Conservation (phyloP, 139 green algal species). For the Mychonastes homosphaera region DNA sequence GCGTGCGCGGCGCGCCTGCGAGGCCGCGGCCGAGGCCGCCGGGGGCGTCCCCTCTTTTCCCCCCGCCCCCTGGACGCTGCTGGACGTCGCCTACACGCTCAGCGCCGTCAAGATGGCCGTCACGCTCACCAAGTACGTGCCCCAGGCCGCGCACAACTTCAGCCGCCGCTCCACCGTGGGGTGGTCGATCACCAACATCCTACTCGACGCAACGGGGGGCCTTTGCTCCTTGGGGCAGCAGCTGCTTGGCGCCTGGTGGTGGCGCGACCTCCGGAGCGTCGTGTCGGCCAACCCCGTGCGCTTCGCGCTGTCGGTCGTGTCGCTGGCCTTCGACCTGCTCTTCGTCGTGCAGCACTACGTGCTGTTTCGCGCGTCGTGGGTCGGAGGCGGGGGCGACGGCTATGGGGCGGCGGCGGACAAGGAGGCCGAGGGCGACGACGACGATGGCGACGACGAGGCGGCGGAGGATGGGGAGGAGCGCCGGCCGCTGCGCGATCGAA, state of each 20-base stretch:
- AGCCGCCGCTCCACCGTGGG: slow-evolving; percentile 30
- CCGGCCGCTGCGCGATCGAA: too few relatives aligned
- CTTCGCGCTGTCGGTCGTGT: slow-evolving; percentile 39
- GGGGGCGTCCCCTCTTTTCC: background rate
- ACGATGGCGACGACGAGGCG: too few relatives aligned
- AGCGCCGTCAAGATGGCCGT: slow-evolving; percentile 25
- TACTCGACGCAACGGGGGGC: slow-evolving; percentile 44
- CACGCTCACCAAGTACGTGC: slow-evolving; percentile 9
- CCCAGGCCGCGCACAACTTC: slow-evolving; percentile 39
- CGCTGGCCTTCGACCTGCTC: slow-evolving; percentile 40
- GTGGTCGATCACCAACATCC: slow-evolving; percentile 31
- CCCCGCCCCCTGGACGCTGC: slow-evolving; percentile 5
- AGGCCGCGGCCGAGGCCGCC: background rate
- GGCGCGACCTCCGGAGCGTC: slow-evolving; percentile 13
- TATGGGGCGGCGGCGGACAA: too few relatives aligned
- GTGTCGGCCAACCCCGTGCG: slow-evolving; percentile 35
- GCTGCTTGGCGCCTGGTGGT: slow-evolving; percentile 23
- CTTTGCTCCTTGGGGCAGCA: slow-evolving; percentile 34
- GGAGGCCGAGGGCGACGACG: too few relatives aligned
- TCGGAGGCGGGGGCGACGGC: too few relatives aligned
- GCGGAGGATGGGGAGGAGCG: too few relatives aligned
- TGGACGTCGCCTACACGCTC: slow-evolving; percentile 35
- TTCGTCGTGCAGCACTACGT: slow-evolving; percentile 56
- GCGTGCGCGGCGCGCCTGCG: background rate
- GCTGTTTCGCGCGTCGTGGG: too few relatives aligned